Percentiles rank a stretch among this genome's conserved stretches.
phyloP scores from a whole-genome alignment of 2,329 filamentous ascomycete species.

The Fragosphaeria purpurea region DNA sequence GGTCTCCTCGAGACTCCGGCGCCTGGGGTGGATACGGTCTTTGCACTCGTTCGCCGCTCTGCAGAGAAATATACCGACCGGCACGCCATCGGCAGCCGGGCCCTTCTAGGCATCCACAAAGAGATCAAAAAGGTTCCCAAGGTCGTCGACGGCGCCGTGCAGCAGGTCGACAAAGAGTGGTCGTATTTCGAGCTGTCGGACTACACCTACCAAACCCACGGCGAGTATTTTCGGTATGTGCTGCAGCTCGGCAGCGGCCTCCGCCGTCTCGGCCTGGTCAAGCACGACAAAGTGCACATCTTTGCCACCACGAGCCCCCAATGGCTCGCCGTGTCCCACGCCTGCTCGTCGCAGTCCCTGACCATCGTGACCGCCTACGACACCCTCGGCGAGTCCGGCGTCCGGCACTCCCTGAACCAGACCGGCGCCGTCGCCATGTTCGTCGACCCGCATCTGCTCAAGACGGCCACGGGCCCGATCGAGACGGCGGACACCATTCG shows the following conservation, averaged over 20 bases:
- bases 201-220: conserved; percentile 68
- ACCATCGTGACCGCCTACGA: conserved; percentile 93
- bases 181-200: conserved; percentile 74
- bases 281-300: conserved; percentile 62
- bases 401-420: conserved; percentile 77
- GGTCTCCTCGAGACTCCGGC: conserved; percentile 56
- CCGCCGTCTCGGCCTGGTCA: conserved; percentile 60
- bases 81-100: conserved; percentile 59
- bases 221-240: conserved; percentile 63
- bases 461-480: conserved; percentile 47
- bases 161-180: conserved; percentile 84
- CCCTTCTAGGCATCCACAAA: conserved; percentile 65
- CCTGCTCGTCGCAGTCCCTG: conserved; percentile 71
- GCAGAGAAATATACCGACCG: conserved; percentile 53
- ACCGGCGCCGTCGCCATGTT: conserved; percentile 77
- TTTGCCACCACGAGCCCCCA: conserved; percentile 76
- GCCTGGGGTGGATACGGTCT: conserved; percentile 64
- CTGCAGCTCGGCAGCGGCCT: conserved; percentile 63
- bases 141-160: conserved; percentile 68
- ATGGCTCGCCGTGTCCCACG: conserved; percentile 78
- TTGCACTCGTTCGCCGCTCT: conserved; percentile 64
- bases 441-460: conserved; percentile 68
- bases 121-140: conserved; percentile 89
- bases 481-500: conserved; percentile 46
- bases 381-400: conserved; percentile 73